phyloP scores from a whole-genome alignment of 495 filamentous ascomycete species.

The Umbilicaria muhlenbergii region DNA sequence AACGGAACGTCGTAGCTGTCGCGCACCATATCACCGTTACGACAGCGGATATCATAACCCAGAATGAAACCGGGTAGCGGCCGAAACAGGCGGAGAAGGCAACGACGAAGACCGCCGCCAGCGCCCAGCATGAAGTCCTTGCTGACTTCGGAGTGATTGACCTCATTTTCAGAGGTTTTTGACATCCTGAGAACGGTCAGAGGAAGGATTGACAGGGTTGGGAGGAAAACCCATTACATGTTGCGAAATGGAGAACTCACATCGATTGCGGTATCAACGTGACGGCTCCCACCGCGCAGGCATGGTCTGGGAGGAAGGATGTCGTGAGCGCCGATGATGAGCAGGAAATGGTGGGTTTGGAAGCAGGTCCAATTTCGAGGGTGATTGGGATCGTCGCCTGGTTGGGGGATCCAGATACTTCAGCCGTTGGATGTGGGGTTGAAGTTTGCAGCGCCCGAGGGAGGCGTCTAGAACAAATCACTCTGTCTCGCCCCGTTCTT shows the following conservation, averaged over 20 bases:
- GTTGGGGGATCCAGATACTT: slow-evolving; percentile 17
- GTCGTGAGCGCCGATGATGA: slow-evolving; percentile 33
- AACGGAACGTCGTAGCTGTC: slow-evolving; percentile 32
- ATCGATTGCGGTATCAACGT: slow-evolving; percentile 34
- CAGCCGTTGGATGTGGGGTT: slow-evolving; percentile 5
- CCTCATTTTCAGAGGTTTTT: slow-evolving; percentile 29
- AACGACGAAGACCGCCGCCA: slow-evolving; percentile 39
- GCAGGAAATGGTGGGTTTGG: slow-evolving; percentile 28
- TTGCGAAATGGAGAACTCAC: slow-evolving; percentile 12
- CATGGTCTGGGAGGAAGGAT: slow-evolving; percentile 42
- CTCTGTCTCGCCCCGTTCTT: slow-evolving; percentile 13
- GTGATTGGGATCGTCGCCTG: slow-evolving; percentile 17
- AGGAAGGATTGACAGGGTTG: background rate
- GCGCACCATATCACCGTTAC: slow-evolving; percentile 39
- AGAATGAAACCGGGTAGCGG: slow-evolving; percentile 43
- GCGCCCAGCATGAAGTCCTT: slow-evolving; percentile 43
- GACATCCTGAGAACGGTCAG: slow-evolving; percentile 17
- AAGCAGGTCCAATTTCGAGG: slow-evolving; percentile 17
- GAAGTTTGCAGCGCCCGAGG: too few relatives aligned
- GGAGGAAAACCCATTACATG: background rate
- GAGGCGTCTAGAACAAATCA: slow-evolving; percentile 13
- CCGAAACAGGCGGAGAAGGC: slow-evolving; percentile 41
- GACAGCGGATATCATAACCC: slow-evolving; percentile 32
- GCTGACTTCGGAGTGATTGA: slow-evolving; percentile 39
- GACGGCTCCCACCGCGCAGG: slow-evolving; percentile 36